Evolutionary conservation across 106 monocot species (phyloP), one percentile per base, ranked within the genome.

Genomic region (Apostasia shenzhenica): DNA sequence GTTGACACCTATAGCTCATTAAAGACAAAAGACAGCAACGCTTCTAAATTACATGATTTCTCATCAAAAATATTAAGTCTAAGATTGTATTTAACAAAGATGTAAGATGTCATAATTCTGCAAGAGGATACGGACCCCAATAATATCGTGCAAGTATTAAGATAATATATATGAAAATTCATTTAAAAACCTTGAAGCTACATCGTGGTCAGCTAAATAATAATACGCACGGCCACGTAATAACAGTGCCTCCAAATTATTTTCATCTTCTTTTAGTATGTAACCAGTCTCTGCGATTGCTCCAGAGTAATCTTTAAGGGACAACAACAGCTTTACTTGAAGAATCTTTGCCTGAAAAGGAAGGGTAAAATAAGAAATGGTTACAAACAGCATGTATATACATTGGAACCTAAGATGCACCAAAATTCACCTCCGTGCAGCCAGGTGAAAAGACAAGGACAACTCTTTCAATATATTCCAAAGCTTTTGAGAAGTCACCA

Each of bases 131-230:
- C 8, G 8, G 8, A 50, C 50, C 50, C 4, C 50, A 50, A 50
- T 26, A 26, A 26, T 14, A 65, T 8, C 45, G 6, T 1, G 45
- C 51, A 68, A 54, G 45, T 57, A 3, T 57, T 54, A 54, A 63
- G 26, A 14, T 38, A 6, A 51, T 14, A 13, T 41, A 43, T 46
- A 49, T 63, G 41, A 3, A 51, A 44, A 45, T 57, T 38, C 2
- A 39, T 5, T 5, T 48, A 54, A 53, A 61, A 72, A 97, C 95
- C 95, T 97, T 40, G 75, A 69, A 44, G 95, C 92, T 72, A 97
- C 84, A 79, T 97, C 95, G 83, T 97, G 86, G 76, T 97, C 95
- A 55, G 92, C 67, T n/a, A 97, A 81, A 83, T 97, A 97, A 82
- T 97, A 97, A 50, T 97, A 97, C 6, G 92, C 92, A 67, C 79